These are phyloP conservation scores for Psilocybe subaeruginosa DNA, from an alignment of 768 basidiomycete species.

Conservation along the genomic window DNA sequence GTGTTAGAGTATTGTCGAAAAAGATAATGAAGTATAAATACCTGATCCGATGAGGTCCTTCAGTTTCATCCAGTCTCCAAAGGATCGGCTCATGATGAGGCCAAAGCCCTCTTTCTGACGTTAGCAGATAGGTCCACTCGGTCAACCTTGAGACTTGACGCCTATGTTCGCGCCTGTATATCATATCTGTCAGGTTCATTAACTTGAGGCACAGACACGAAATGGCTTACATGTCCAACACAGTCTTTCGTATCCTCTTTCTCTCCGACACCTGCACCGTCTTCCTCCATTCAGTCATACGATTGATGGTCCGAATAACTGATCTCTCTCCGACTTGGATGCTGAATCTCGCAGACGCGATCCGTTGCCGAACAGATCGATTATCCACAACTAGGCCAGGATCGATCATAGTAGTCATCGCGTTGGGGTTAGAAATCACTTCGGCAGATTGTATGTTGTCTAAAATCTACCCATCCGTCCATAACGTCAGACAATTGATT, in stretches of 20 bases:
- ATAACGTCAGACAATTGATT: not conserved
- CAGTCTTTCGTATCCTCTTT: conserved; percentile 70
- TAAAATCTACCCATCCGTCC: conserved; percentile 47
- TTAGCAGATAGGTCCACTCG: conserved; percentile 64
- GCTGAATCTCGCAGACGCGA: conserved; percentile 61
- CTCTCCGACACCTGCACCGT: conserved; percentile 69
- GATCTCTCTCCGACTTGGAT: conserved; percentile 66
- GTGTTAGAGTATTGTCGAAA: not conserved
- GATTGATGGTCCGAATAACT: conserved; percentile 60
- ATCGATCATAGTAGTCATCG: conserved; percentile 54
- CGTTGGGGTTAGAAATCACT: conserved; percentile 49
- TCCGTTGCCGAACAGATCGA: conserved; percentile 53
- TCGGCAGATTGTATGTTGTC: conserved; percentile 61
- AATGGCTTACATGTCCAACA: conserved; percentile 68
- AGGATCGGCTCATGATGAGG: conserved; percentile 49
- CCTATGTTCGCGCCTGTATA: conserved; percentile 72
- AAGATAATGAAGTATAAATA: conserved; percentile 26
- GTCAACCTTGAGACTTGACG: conserved; percentile 64
- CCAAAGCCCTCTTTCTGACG: conserved; percentile 88
- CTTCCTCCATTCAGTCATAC: conserved; percentile 75
- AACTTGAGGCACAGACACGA: not conserved
- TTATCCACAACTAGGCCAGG: conserved; percentile 52
- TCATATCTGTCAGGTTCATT: not conserved
- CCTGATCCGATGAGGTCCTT: conserved; percentile 88
- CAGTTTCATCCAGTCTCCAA: conserved; percentile 91